These are phyloP conservation scores for Tulasnella sp. DNA, from an alignment of 768 basidiomycete genomes.

Conservation along the genomic window DNA sequence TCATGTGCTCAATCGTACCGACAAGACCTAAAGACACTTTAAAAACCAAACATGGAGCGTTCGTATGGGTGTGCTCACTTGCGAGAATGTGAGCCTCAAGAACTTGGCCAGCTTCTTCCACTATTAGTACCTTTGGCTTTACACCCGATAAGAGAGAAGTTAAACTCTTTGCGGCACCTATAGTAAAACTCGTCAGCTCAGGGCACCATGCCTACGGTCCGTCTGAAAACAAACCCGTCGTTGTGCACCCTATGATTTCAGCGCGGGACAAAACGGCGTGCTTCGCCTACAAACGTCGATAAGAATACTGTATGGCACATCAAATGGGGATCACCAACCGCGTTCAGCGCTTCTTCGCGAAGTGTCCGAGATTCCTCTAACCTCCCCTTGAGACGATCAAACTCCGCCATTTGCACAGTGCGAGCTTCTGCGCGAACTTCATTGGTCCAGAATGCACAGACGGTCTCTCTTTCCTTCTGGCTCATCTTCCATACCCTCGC, in stretches of 20 bases:
- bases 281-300: conserved; percentile 32
- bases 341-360: conserved; percentile 36
- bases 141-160: conserved; percentile 40
- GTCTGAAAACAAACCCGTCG: conserved; percentile 38
- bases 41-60: background rate
- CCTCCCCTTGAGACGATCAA: conserved; percentile 30
- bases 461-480: conserved; percentile 32
- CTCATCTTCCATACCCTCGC: conserved; percentile 46
- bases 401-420: conserved; percentile 30
- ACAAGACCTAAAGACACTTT: conserved; percentile 15
- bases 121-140: conserved; percentile 48
- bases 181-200: background rate
- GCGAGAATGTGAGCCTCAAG: conserved; percentile 64
- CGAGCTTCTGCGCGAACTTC: conserved; percentile 28
- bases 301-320: background rate
- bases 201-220: background rate
- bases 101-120: conserved; percentile 76
- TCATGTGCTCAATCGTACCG: conserved; percentile 56
- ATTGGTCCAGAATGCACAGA: conserved; percentile 39
- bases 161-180: conserved; percentile 54
- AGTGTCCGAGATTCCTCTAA: conserved; percentile 31
- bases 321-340: conserved; percentile 32
- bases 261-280: conserved; percentile 41
- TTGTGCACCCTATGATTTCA: conserved; percentile 66
- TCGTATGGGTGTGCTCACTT: background rate